Percentiles rank a stretch among this genome's conserved stretches.
Evolutionary conservation across 768 basidiomycete species (phyloP).

Genomic region (Auriscalpium vulgare): DNA sequence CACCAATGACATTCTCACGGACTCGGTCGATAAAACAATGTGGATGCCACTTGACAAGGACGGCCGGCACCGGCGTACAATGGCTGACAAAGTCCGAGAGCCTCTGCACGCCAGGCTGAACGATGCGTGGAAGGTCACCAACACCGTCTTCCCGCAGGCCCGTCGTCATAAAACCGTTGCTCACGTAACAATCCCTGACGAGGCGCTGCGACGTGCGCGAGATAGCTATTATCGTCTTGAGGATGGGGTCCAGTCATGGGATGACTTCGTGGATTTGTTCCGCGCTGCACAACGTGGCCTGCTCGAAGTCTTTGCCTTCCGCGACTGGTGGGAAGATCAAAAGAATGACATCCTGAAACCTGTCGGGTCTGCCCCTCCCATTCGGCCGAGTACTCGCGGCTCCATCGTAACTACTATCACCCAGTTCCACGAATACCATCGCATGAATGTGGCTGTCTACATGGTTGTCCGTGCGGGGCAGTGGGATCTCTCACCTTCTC

Average conservation of each 20-base stretch:
- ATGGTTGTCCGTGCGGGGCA: too few relatives aligned
- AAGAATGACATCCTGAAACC: background rate
- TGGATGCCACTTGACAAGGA: background rate
- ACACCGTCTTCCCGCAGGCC: background rate
- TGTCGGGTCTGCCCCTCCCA: background rate
- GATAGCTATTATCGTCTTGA: background rate
- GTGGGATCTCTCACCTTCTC: too few relatives aligned
- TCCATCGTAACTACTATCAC: too few relatives aligned
- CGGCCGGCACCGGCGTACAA: conserved; percentile 1
- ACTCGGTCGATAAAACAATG: conserved; percentile 14
- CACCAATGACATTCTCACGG: conserved; percentile 23
- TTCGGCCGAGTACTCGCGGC: background rate
- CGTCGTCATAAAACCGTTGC: background rate
- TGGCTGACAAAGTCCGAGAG: conserved; percentile 14
- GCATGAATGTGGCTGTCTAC: too few relatives aligned
- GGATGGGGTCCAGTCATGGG: background rate
- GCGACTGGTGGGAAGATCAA: background rate
- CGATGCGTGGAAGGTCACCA: background rate
- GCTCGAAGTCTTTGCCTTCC: background rate
- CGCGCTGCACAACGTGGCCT: background rate
- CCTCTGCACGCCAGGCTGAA: background rate
- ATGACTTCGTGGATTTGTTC: background rate
- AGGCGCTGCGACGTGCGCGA: background rate
- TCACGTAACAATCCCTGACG: background rate
- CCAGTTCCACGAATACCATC: too few relatives aligned